Evolutionary conservation across 495 filamentous ascomycete species (phyloP).

Genomic region (Pseudoneurospora amorphoporcata): DNA sequence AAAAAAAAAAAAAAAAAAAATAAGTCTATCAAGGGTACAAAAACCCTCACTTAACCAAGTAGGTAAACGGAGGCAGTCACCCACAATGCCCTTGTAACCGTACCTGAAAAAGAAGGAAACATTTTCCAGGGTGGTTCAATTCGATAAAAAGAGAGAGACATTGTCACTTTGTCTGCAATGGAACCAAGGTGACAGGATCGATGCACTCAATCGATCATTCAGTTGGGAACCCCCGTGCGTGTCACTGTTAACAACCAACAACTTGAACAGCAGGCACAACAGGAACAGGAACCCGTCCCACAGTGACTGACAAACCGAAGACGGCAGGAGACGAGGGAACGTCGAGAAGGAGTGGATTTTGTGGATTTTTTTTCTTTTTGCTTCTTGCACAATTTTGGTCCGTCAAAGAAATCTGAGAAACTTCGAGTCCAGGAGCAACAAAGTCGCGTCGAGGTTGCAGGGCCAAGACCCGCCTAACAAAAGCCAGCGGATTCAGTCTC

Average conservation of each 20-base stretch:
- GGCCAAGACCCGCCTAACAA: not conserved
- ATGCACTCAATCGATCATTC: not conserved
- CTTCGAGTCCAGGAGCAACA: not conserved
- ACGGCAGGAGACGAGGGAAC: not conserved
- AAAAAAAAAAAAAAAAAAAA: too few species aligned
- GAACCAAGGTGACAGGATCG: not conserved
- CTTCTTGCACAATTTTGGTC: not conserved
- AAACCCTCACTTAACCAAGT: not conserved
- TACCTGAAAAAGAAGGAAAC: not conserved
- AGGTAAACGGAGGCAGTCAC: not conserved
- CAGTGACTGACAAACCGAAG: not conserved
- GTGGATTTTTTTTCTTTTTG: not conserved
- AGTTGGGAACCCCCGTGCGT: not conserved
- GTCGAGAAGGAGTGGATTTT: not conserved
- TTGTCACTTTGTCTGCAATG: not conserved
- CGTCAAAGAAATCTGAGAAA: not conserved
- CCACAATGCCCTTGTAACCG: not conserved
- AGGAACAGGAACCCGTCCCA: not conserved
- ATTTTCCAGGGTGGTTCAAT: not conserved
- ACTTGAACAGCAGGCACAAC: not conserved
- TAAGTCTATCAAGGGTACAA: too few species aligned
- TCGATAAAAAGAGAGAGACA: not conserved
- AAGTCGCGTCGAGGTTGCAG: not conserved
- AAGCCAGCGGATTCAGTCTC: not conserved
- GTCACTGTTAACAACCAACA: not conserved